These are phyloP conservation scores for Geotrichum cucujoidarum DNA, from an alignment of 1,139 yeast species.

Conservation along the genomic window DNA sequence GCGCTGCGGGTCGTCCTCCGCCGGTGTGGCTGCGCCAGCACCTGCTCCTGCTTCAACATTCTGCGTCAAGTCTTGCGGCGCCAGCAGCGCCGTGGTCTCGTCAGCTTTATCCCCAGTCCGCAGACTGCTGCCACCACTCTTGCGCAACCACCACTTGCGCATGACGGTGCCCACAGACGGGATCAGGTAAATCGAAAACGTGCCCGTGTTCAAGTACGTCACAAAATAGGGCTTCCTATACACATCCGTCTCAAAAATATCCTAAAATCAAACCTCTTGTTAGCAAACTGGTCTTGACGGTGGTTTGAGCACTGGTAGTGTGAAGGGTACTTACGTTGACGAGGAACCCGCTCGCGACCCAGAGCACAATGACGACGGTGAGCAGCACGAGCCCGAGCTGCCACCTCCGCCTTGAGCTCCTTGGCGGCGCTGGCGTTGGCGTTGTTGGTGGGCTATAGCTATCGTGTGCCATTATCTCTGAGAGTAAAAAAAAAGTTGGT, in stretches of 20 bases:
- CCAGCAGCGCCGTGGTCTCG: neutral
- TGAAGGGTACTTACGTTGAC: constrained; percentile 15
- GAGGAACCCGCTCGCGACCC: constrained; percentile 79
- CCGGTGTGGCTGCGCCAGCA: neutral
- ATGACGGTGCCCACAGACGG: constrained; percentile 40
- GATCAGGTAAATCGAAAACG: constrained; percentile 70
- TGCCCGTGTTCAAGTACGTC: constrained; percentile 84
- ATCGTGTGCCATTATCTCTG: neutral
- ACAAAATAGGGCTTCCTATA: constrained; percentile 91
- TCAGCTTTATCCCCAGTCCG: neutral
- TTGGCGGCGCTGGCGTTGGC: neutral
- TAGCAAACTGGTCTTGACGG: neutral
- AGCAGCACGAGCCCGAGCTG: constrained; percentile 68
- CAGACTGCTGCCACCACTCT: too few species aligned
- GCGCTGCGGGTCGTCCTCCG: neutral
- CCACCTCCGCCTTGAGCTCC: constrained; percentile 43
- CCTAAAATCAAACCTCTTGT: neutral
- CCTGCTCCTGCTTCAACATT: constrained; percentile 3
- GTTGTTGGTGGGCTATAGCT: neutral
- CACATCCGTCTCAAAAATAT: constrained; percentile 51
- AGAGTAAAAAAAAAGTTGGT: too few species aligned
- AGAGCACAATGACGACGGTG: constrained; percentile 67
- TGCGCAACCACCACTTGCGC: too few species aligned
- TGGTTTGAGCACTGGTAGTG: too few species aligned
- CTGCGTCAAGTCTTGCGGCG: neutral